Evolutionary conservation across 306 rosid species (phyloP).

Genomic region (Mimosa pudica): DNA sequence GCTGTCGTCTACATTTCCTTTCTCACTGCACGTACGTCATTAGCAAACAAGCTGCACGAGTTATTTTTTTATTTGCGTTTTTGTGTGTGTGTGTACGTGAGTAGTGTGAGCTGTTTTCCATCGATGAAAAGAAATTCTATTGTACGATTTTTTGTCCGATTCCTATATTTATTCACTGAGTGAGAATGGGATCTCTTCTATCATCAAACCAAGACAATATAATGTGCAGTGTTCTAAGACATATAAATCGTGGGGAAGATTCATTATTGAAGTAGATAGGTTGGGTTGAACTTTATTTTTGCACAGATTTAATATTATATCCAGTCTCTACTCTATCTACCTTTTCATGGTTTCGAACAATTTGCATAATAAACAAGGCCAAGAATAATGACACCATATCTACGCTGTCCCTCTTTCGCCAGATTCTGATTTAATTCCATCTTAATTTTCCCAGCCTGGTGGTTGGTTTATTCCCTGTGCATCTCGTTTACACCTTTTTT

Average conservation of each 20-base stretch:
- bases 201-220: background rate
- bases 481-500: background rate
- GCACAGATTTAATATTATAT: background rate
- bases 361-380: background rate
- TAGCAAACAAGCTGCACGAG: no score
- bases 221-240: background rate
- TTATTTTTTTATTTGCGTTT: no score
- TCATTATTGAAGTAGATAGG: no score
- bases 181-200: background rate
- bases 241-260: background rate
- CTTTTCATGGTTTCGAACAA: background rate
- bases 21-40: no score
- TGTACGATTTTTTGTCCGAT: background rate
- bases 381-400: background rate
- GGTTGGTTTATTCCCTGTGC: constrained; percentile 1
- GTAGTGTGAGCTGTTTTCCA: no score
- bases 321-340: background rate
- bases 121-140: background rate
- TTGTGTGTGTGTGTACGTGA: no score
- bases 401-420: background rate
- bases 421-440: background rate
- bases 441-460: background rate
- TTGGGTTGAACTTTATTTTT: background rate
- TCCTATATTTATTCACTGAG: background rate
- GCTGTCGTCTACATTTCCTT: no score